A percentile compares a stretch with the other conserved stretches of the same genome.
These are phyloP conservation scores for Aspergillus piperis DNA, from an alignment of 2,329 filamentous ascomycete species.

Conservation along the genomic window DNA sequence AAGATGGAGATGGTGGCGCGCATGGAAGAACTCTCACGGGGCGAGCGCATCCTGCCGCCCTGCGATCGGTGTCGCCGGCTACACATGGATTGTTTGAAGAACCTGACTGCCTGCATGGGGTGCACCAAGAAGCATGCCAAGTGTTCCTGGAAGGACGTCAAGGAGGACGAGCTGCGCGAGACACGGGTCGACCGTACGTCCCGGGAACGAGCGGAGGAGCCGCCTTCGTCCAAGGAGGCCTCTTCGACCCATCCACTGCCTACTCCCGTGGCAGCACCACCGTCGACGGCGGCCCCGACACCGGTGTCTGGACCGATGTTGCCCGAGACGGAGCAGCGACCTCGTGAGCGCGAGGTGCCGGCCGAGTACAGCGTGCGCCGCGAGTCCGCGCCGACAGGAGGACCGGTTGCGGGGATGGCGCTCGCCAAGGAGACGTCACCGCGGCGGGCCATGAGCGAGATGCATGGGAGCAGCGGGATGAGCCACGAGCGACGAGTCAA, in stretches of 20 bases:
- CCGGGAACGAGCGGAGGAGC: conserved; percentile 19
- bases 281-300: conserved; percentile 9
- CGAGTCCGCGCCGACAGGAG: conserved; percentile 26
- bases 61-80: conserved; percentile 81
- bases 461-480: conserved; percentile 27
- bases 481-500: conserved; percentile 24
- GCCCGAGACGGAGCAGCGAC: conserved; percentile 10
- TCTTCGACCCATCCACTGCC: conserved; percentile 11
- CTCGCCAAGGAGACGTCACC: conserved; percentile 31
- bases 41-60: conserved; percentile 74
- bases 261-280: conserved; percentile 9
- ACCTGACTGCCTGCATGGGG: conserved; percentile 80
- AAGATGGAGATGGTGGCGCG: conserved; percentile 69
- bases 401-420: conserved; percentile 25
- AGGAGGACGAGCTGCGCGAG: conserved; percentile 64
- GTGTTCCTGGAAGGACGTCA: conserved; percentile 81
- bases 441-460: conserved; percentile 42
- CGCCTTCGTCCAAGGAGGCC: conserved; percentile 15
- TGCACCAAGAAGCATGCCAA: conserved; percentile 91
- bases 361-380: conserved; percentile 18
- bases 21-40: conserved; percentile 73
- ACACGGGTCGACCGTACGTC: conserved; percentile 21
- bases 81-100: conserved; percentile 79
- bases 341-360: conserved; percentile 4
- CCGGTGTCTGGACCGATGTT: conserved; percentile 9